Base-by-base conservation (phyloP, 306 rosid genomes). In the Spatholobus suberectus region DNA sequence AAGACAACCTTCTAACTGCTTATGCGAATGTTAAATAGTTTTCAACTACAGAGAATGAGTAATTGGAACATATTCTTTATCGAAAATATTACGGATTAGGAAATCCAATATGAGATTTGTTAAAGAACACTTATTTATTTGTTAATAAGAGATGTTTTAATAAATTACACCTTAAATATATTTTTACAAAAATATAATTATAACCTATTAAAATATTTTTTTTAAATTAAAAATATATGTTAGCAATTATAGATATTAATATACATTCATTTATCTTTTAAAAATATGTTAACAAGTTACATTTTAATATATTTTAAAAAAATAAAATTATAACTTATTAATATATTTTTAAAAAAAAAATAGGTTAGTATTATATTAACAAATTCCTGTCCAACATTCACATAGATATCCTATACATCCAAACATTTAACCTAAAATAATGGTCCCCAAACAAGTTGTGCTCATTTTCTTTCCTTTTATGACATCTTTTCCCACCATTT, bases 401-500 rank as follows among this genome's bases (percentile, higher is more conserved):
- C 4, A 7, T 20, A n/a, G 35, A 58, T 8, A 24, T 23, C 32
- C 66, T 15, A 63, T 27, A 32, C 11, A 27, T 14, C 0, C 18
- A 61, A n/a, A n/a, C n/a, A n/a, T 26, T 26, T 18, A 17, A 35
- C 13, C 14, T 8, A 37, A 38, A 38, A 40, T 14, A 35, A 35
- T 37, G 87, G 90, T 59, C 84, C 88, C 86, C 26, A 21, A 46
- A 29, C 14, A 81, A 24, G 20, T 51, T 15, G 69, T 24, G 70
- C 74, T 84, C 69, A 3, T 76, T 58, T 38, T 70, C 81, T 75
- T 79, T 23, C 10, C 70, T 51, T 86, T 59, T 34, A 55, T 43
- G 35, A 76, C 83, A 84, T 84, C 79, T 66, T 71, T 71, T 81
- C 67, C 69, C 83, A 75, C 84, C 59, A 29, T 29, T 61, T 59